phyloP scores from a whole-genome alignment of 2,329 filamentous ascomycete species.

The Cladosporium phlei region DNA sequence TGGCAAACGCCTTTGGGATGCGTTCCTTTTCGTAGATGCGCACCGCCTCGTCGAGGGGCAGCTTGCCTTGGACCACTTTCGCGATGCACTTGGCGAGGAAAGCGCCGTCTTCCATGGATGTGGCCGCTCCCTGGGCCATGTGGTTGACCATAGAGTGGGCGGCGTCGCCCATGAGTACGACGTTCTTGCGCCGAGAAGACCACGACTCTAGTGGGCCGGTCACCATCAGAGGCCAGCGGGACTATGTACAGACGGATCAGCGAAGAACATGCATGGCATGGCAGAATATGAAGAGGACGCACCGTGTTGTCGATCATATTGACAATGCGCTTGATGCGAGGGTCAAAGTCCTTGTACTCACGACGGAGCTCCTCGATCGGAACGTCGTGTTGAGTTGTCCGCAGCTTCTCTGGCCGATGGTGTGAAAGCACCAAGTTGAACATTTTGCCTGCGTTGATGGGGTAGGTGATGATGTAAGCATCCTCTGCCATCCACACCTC shows the following conservation, averaged over 20 bases:
- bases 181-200: slow-evolving; percentile 39
- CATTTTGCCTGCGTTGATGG: slow-evolving; percentile 40
- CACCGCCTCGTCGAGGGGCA: slow-evolving; percentile 35
- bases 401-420: slow-evolving; percentile 34
- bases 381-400: slow-evolving; percentile 27
- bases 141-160: slow-evolving; percentile 42
- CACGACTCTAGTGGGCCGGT: slow-evolving; percentile 40
- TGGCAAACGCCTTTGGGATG: slow-evolving; percentile 41
- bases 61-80: slow-evolving; percentile 32
- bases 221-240: slow-evolving; percentile 43
- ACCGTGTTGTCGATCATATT: slow-evolving; percentile 36
- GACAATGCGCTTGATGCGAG: slow-evolving; percentile 39
- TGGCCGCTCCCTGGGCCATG: slow-evolving; percentile 44
- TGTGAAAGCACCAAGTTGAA: slow-evolving; percentile 47
- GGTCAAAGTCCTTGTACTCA: slow-evolving; percentile 44
- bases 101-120: slow-evolving; percentile 42
- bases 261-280: background rate
- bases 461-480: slow-evolving; percentile 45
- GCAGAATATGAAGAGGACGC: background rate
- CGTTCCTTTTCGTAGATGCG: slow-evolving; percentile 38
- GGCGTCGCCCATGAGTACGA: slow-evolving; percentile 43
- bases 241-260: slow-evolving; percentile 7
- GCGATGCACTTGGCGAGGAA: slow-evolving; percentile 37
- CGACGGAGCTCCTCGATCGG: slow-evolving; percentile 41
- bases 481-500: slow-evolving; percentile 43